Evolutionary conservation across 345 rosid genomes (phyloP).

Genomic region (Salix brachista): DNA sequence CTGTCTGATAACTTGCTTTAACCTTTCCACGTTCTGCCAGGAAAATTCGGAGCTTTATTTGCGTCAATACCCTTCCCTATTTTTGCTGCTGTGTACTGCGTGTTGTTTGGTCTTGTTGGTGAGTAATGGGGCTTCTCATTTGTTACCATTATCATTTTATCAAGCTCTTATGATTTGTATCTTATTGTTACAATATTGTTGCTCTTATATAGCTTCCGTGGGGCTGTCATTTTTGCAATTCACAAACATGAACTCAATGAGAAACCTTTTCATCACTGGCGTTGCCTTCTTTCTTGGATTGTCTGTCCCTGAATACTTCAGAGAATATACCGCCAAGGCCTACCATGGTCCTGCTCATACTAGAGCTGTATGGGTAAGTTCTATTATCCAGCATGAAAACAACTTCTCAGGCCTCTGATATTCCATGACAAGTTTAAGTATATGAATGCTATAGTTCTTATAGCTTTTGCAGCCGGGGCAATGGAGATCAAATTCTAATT

Average conservation of each 20-base stretch:
- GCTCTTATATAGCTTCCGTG: slow-evolving; percentile 61
- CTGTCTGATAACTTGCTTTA: neutral
- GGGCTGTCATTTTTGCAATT: slow-evolving; percentile 94
- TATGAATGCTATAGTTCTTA: neutral
- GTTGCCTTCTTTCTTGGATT: slow-evolving; percentile 85
- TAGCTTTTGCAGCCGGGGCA: neutral
- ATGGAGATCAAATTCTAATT: too few species aligned
- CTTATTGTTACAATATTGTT: slow-evolving; percentile 3
- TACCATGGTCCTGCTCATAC: slow-evolving; percentile 91
- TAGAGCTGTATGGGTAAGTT: slow-evolving; percentile 77
- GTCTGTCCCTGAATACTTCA: slow-evolving; percentile 82
- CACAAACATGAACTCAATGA: slow-evolving; percentile 98
- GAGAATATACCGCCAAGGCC: slow-evolving; percentile 75
- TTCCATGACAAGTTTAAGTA: neutral
- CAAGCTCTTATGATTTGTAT: neutral
- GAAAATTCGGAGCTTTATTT: slow-evolving; percentile 93
- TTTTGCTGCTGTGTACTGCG: slow-evolving; percentile 86
- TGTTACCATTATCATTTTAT: neutral
- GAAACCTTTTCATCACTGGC: slow-evolving; percentile 82
- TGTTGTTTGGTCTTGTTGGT: slow-evolving; percentile 93
- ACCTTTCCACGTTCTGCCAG: slow-evolving; percentile 32
- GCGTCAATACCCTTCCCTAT: slow-evolving; percentile 96
- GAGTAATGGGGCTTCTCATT: slow-evolving; percentile 12
- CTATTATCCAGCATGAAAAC: neutral
- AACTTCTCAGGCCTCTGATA: neutral